Evolutionary conservation across 2,329 filamentous ascomycete species (phyloP), one percentile per base, ranked within the genome.

Genomic region (Ophiobolus disseminans): DNA sequence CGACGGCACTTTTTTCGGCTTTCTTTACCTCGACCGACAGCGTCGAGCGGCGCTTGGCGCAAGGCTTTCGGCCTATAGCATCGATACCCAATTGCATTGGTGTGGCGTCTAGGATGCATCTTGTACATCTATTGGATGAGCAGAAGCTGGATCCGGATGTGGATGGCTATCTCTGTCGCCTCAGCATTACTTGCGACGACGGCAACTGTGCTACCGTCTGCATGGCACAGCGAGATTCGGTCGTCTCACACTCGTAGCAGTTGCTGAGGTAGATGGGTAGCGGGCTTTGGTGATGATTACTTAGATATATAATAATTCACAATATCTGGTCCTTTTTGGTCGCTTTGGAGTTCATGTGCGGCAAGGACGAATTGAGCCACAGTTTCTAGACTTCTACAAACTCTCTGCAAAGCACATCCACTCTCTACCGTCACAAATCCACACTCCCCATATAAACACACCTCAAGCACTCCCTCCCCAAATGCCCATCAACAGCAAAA

Each of bases 21-120:
- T 17, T 40, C 23, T 52, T 50, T 42, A 48, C 25, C 42, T 47
- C 36, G 17, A 45, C 37, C 28, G 46, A 19, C 38, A 32, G n/a
- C n/a, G 30, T 40, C 20, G 25, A 26, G 23, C 16, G 50, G 56
- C 51, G 51, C 51, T 41, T 36, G 53, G 54, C 54, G 54, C 55
- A 41, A 35, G 45, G 48, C 41, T 50, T 56, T 45, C 41, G 52
- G 55, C 38, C 38, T 53, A 51, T 59, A 61, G 60, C 60, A 60
- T 61, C 58, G 56, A 63, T 63, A 63, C 60, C 58, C 45, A n/a
- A 47, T 35, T 53, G 50, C 55, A 60, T 58, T 50, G 45, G 52
- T 31, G 50, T 34, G 55, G 57, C 50, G 53, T 58, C 58, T 25
- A 52, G 47, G 45, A 36, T 25, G 32, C 39, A 13, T 43, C 20